Percentiles rank a stretch among this genome's conserved stretches.
Evolutionary conservation across 768 basidiomycete genomes (phyloP).

Genomic region (Imleria badia): DNA sequence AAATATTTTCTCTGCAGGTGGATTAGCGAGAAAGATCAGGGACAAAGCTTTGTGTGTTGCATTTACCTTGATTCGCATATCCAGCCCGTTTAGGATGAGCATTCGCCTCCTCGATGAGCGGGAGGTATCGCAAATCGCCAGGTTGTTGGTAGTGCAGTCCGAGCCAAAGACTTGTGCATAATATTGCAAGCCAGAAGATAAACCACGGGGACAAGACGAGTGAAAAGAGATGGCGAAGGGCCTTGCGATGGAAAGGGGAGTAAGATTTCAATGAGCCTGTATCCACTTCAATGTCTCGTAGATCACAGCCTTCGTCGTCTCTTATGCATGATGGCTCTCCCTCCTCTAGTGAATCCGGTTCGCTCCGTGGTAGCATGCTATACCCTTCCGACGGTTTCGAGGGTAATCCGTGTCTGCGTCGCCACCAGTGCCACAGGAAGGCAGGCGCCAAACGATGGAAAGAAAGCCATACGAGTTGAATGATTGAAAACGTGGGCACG

Average conservation of each 20-base stretch:
- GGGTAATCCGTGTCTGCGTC: neutral
- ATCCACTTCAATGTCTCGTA: neutral
- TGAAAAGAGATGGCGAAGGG: neutral
- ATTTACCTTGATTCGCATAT: constrained; percentile 16
- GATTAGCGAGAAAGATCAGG: neutral
- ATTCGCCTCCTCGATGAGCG: constrained; percentile 15
- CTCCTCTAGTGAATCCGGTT: constrained; percentile 6
- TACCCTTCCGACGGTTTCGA: constrained; percentile 3
- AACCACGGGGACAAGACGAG: neutral
- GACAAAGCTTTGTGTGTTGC: no score
- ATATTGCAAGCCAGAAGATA: constrained; percentile 5
- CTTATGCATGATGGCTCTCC: neutral
- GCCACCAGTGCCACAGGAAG: neutral
- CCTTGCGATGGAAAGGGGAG: neutral
- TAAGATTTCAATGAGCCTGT: neutral
- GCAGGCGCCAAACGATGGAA: neutral
- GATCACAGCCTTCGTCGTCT: neutral
- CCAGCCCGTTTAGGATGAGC: constrained; percentile 13
- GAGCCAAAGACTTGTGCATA: constrained; percentile 1
- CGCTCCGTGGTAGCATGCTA: constrained; percentile 8
- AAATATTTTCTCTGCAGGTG: constrained; percentile 14
- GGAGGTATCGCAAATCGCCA: constrained; percentile 15
- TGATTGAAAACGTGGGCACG: constrained; percentile 9
- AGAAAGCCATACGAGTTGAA: constrained; percentile 9
- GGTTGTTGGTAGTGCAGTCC: neutral